Evolutionary conservation across 768 basidiomycete genomes (phyloP).

Genomic region (Peribolospora baueri): DNA sequence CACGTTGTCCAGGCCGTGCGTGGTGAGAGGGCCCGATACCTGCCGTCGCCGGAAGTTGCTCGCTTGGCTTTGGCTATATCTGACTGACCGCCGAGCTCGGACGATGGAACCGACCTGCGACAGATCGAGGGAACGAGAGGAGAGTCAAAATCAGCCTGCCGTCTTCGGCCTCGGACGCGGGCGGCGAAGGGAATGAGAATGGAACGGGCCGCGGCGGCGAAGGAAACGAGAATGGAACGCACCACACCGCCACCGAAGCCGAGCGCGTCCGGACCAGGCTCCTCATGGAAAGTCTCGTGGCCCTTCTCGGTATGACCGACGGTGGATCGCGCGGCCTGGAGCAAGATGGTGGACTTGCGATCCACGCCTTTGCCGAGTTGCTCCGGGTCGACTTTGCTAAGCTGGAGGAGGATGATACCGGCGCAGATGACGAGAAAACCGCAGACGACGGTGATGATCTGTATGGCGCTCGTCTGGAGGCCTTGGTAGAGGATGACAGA

Average conservation of each 20-base stretch:
- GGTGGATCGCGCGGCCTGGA: slow-evolving; percentile 45
- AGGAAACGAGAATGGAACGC: slow-evolving; percentile 50
- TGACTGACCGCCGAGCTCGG: slow-evolving; percentile 7
- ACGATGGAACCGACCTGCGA: slow-evolving; percentile 9
- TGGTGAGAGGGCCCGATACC: slow-evolving; percentile 9
- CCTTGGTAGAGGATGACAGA: slow-evolving; percentile 55
- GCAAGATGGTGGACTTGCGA: slow-evolving; percentile 63
- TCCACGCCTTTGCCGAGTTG: slow-evolving; percentile 41
- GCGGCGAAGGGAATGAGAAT: slow-evolving; percentile 25
- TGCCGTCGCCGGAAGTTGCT: slow-evolving; percentile 1
- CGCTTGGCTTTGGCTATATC: neutral
- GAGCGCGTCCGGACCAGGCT: slow-evolving; percentile 78
- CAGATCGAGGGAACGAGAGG: slow-evolving; percentile 9
- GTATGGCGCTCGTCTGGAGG: slow-evolving; percentile 43
- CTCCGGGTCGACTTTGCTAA: slow-evolving; percentile 78
- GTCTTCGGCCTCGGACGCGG: slow-evolving; percentile 25
- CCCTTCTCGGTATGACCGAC: slow-evolving; percentile 36
- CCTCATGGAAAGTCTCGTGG: slow-evolving; percentile 39
- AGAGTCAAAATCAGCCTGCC: slow-evolving; percentile 14
- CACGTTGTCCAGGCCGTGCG: slow-evolving; percentile 27
- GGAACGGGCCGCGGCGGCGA: slow-evolving; percentile 13
- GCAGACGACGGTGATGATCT: slow-evolving; percentile 52
- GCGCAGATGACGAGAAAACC: slow-evolving; percentile 76
- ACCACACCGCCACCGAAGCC: slow-evolving; percentile 76
- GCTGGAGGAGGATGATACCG: slow-evolving; percentile 84